phyloP scores from a whole-genome alignment of 192 early-diverging fungal species.

The Coemansia sp. region DNA sequence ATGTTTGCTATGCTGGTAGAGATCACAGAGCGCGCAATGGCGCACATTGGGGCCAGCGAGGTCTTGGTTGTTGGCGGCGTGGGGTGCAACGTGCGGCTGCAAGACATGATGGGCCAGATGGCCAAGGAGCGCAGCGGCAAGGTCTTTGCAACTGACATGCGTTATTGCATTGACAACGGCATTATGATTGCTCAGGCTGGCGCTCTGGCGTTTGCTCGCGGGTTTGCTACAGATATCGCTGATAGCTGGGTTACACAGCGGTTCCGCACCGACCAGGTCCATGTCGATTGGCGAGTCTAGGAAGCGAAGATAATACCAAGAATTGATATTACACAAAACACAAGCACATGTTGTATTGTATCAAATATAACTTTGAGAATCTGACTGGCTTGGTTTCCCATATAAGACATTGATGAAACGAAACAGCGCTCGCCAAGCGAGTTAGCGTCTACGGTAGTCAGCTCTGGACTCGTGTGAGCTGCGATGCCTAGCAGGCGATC shows the following conservation, averaged over 20 bases:
- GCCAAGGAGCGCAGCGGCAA: constrained; percentile 77
- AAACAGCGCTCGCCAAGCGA: too few relatives aligned
- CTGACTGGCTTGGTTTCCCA: not conserved
- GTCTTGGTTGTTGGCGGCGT: constrained; percentile 97
- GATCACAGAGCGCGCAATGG: constrained; percentile 97
- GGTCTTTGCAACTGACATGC: constrained; percentile 94
- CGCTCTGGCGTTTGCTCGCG: constrained; percentile 75
- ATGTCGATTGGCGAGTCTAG: constrained; percentile 69
- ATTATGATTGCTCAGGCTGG: constrained; percentile 99
- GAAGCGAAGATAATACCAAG: not conserved
- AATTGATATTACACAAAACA: not conserved
- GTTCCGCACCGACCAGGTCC: constrained; percentile 82
- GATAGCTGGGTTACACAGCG: constrained; percentile 93
- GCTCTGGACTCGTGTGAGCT: constrained; percentile 14
- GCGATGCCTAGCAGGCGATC: constrained; percentile 15
- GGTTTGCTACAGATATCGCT: constrained; percentile 73
- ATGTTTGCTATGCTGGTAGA: constrained; percentile 99
- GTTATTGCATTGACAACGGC: constrained; percentile 97
- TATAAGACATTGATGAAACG: not conserved
- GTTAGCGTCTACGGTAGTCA: constrained; percentile 6
- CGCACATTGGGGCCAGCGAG: constrained; percentile 85
- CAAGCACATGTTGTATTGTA: not conserved
- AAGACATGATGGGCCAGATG: constrained; percentile 98
- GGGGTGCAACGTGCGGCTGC: constrained; percentile 89
- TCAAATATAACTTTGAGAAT: too few relatives aligned